Conservation (phyloP, 345 rosid species). For the Salix suchowensis region DNA sequence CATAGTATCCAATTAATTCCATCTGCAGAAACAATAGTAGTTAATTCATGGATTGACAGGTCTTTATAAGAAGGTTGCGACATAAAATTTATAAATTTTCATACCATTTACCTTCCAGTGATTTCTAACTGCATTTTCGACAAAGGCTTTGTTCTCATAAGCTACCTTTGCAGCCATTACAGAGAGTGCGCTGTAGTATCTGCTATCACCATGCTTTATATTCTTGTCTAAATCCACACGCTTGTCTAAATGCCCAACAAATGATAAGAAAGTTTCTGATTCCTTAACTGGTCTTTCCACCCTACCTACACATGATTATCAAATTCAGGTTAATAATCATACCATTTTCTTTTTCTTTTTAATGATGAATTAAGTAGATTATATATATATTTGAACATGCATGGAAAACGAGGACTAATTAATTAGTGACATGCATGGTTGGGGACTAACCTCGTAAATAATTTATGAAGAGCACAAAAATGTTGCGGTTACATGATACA, state of each 20-base stretch:
- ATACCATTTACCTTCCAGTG: slow-evolving; percentile 17
- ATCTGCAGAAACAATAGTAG: background rate
- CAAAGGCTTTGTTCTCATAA: slow-evolving; percentile 20
- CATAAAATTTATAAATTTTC: background rate
- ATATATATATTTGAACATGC: no score
- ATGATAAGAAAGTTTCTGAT: slow-evolving; percentile 11
- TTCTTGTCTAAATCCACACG: slow-evolving; percentile 16
- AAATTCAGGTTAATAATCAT: no score
- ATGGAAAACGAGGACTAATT: no score
- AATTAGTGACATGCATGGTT: background rate
- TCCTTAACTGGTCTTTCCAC: slow-evolving; percentile 12
- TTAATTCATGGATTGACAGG: no score
- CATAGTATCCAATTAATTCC: slow-evolving; percentile 14
- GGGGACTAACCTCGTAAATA: slow-evolving; percentile 14
- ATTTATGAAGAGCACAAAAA: slow-evolving; percentile 14
- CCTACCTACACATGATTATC: slow-evolving; percentile 2
- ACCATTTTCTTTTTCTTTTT: no score
- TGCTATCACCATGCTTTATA: slow-evolving; percentile 13
- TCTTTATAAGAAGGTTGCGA: background rate
- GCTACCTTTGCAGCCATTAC: slow-evolving; percentile 27
- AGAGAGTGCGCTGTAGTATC: slow-evolving; percentile 18
- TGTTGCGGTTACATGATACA: slow-evolving; percentile 12
- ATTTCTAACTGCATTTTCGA: slow-evolving; percentile 14
- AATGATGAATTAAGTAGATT: no score
- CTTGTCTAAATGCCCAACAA: slow-evolving; percentile 17